Conservation (phyloP, 768 basidiomycete genomes). For the Termitomyces heimii region DNA sequence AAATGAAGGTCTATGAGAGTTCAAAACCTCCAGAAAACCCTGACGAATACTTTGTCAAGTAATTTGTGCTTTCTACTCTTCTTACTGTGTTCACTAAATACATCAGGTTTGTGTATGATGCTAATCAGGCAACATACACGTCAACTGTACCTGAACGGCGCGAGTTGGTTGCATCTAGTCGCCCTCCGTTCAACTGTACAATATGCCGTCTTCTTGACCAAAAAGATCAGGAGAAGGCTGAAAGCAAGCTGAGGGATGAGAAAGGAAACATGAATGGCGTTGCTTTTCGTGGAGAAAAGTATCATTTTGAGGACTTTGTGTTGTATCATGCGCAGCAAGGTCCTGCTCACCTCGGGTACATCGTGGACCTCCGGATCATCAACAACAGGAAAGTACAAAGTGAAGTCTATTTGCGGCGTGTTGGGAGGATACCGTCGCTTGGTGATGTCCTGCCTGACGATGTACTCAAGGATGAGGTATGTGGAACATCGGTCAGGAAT, state of each 20-base stretch:
- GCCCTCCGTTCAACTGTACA: slow-evolving; percentile 49
- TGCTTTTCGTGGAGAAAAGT: slow-evolving; percentile 38
- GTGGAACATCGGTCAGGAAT: slow-evolving; percentile 5
- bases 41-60: slow-evolving; percentile 58
- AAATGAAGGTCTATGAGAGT: slow-evolving; percentile 36
- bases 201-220: slow-evolving; percentile 34
- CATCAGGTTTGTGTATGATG: slow-evolving; percentile 46
- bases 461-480: slow-evolving; percentile 53
- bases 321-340: slow-evolving; percentile 42
- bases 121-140: slow-evolving; percentile 37
- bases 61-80: slow-evolving; percentile 6
- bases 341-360: slow-evolving; percentile 52
- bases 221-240: slow-evolving; percentile 22
- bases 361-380: slow-evolving; percentile 26
- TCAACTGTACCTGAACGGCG: slow-evolving; percentile 27
- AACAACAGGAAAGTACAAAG: slow-evolving; percentile 11
- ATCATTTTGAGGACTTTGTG: slow-evolving; percentile 60
- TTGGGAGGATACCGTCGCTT: slow-evolving; percentile 45
- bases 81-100: not conserved
- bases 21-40: slow-evolving; percentile 19
- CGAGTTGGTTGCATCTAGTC: slow-evolving; percentile 15
- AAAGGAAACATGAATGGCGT: slow-evolving; percentile 31
- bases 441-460: slow-evolving; percentile 30
- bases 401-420: slow-evolving; percentile 25
- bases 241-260: slow-evolving; percentile 24